phyloP scores from a whole-genome alignment of 805 yeast species.

The Tanozyma kutaoensis region DNA sequence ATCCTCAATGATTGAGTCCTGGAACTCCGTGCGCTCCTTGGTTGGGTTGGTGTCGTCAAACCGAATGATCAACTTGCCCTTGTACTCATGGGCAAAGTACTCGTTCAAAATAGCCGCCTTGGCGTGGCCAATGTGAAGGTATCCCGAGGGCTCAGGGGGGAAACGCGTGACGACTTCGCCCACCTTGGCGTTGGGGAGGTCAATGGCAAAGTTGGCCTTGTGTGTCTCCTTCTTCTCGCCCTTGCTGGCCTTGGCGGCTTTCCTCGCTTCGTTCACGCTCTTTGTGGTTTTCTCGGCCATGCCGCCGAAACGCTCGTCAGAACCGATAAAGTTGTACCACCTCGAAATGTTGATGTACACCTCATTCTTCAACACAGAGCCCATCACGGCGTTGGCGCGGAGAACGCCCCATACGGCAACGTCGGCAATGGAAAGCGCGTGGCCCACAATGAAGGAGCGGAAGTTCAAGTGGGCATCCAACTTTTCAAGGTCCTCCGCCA shows the following conservation, averaged over 20 bases:
- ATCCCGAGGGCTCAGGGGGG: constrained; percentile 99
- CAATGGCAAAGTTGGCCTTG: constrained; percentile 92
- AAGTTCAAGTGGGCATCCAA: constrained; percentile 76
- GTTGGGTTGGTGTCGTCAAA: constrained; percentile 98
- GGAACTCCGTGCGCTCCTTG: constrained; percentile 90
- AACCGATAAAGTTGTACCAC: constrained; percentile 73
- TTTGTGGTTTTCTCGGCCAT: constrained; percentile 55
- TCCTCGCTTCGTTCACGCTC: constrained; percentile 62
- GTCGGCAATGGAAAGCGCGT: constrained; percentile 63
- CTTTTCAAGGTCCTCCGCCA: constrained; percentile 63
- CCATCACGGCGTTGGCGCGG: constrained; percentile 88
- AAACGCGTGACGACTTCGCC: constrained; percentile 97
- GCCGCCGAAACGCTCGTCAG: constrained; percentile 51
- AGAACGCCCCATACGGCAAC: constrained; percentile 87
- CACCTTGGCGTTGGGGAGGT: constrained; percentile 77
- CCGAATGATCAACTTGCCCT: constrained; percentile 92
- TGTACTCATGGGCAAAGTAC: constrained; percentile 89
- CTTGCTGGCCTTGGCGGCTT: constrained; percentile 36
- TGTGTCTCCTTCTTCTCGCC: constrained; percentile 74
- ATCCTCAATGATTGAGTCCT: constrained; percentile 90
- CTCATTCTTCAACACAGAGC: constrained; percentile 75
- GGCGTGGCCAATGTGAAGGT: constrained; percentile 97
- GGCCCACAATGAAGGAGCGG: constrained; percentile 67
- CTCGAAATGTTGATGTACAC: constrained; percentile 80
- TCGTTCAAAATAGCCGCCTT: constrained; percentile 96